Evolutionary conservation across 805 yeast species (phyloP).

Genomic region (Komagataella ulmi): DNA sequence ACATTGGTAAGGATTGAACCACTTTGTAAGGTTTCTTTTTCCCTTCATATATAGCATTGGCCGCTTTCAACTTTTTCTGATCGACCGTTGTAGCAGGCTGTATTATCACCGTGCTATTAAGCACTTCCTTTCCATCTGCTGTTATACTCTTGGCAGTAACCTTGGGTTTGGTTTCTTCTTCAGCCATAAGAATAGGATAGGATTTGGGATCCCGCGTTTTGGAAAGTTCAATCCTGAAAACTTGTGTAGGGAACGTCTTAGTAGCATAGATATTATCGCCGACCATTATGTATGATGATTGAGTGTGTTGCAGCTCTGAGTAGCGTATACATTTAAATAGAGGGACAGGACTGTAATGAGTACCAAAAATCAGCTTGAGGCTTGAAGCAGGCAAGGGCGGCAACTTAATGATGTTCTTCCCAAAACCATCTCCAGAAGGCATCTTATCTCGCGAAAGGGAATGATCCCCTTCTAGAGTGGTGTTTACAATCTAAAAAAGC

Average conservation of each 20-base stretch:
- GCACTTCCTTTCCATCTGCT: background rate
- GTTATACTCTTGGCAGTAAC: constrained; percentile 8
- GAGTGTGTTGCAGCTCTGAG: too few species aligned
- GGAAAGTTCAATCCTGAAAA: background rate
- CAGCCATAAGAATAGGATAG: background rate
- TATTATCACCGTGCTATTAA: constrained; percentile 9
- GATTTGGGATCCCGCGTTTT: background rate
- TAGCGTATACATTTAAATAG: too few species aligned
- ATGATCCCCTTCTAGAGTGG: background rate
- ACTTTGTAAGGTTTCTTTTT: constrained; percentile 45
- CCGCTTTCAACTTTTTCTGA: background rate
- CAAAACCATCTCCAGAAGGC: background rate
- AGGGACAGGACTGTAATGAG: too few species aligned
- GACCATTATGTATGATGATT: background rate
- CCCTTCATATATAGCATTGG: constrained; percentile 15
- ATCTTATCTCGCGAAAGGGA: background rate
- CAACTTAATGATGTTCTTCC: too few species aligned
- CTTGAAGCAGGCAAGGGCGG: too few species aligned
- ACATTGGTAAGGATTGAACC: constrained; percentile 54
- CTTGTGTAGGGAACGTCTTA: background rate
- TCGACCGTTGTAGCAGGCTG: constrained; percentile 17
- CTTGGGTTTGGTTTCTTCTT: constrained; percentile 6
- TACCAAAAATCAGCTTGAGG: too few species aligned
- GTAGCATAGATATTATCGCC: background rate
- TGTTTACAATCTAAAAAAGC: background rate